Percentiles rank a stretch among this genome's conserved stretches.
These are phyloP conservation scores for Orbilia blumenaviensis DNA, from an alignment of 2,329 filamentous ascomycete genomes.

Conservation along the genomic window DNA sequence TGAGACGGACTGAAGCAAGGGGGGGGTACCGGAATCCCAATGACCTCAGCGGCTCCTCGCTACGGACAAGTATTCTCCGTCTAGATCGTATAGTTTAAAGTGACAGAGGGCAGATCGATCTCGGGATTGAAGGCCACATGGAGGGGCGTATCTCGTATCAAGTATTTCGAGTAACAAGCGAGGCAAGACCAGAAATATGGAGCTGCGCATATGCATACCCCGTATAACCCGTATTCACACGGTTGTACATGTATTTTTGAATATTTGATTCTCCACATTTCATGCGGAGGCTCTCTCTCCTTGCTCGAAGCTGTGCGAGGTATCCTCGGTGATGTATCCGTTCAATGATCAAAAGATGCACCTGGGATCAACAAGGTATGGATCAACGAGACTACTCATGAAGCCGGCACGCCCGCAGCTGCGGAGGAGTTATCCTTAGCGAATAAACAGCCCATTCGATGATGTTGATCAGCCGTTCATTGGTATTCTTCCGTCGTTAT, in stretches of 20 bases:
- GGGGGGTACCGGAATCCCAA: slow-evolving; percentile 22
- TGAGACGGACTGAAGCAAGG: slow-evolving; percentile 45
- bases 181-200: neutral
- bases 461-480: slow-evolving; percentile 7
- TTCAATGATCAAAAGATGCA: slow-evolving; percentile 12
- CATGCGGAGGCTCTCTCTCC: slow-evolving; percentile 20
- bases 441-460: slow-evolving; percentile 6
- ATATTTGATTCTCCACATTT: slow-evolving; percentile 33
- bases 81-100: slow-evolving; percentile 16
- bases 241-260: slow-evolving; percentile 13
- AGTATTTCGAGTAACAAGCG: slow-evolving; percentile 6
- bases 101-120: slow-evolving; percentile 32
- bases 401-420: slow-evolving; percentile 42
- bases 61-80: slow-evolving; percentile 27
- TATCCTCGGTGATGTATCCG: neutral
- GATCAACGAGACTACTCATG: slow-evolving; percentile 19
- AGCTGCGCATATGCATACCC: neutral
- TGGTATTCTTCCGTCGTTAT: slow-evolving; percentile 15
- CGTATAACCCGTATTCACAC: slow-evolving; percentile 11
- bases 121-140: slow-evolving; percentile 37
- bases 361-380: slow-evolving; percentile 10
- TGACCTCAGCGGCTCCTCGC: slow-evolving; percentile 51
- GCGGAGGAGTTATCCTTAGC: slow-evolving; percentile 22
- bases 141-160: slow-evolving; percentile 12
- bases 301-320: slow-evolving; percentile 19